These are phyloP conservation scores for Rutstroemia sp. DNA, from an alignment of 2,329 filamentous ascomycete species.

Conservation along the genomic window DNA sequence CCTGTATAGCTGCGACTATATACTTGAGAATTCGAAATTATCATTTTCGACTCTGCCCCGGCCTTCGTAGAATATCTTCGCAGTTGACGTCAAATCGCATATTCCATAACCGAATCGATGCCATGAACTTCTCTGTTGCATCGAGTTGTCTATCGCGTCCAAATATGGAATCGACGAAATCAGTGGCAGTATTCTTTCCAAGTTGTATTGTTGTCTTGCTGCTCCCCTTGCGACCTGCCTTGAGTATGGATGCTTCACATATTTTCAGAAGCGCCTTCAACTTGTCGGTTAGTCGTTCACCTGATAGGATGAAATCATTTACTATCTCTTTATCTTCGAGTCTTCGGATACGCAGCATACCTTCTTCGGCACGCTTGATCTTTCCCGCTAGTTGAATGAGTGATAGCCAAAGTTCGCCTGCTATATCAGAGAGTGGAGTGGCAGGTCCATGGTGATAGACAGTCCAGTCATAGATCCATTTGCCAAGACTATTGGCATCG, in stretches of 20 bases:
- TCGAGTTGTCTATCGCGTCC: too few species aligned
- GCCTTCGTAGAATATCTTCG: conserved; percentile 70
- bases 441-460: too few species aligned
- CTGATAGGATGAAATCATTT: conserved; percentile 83
- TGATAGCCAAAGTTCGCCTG: conserved; percentile 90
- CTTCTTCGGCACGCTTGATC: conserved; percentile 83
- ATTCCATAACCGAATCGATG: too few species aligned
- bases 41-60: too few species aligned
- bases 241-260: conserved; percentile 94
- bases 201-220: conserved; percentile 59
- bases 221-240: conserved; percentile 79
- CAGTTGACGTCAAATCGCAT: conserved; percentile 97
- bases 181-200: too few species aligned
- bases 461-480: too few species aligned
- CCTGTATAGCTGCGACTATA: too few species aligned
- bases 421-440: too few species aligned
- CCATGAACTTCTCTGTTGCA: too few species aligned
- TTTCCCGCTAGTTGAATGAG: conserved; percentile 92
- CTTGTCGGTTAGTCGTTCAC: conserved; percentile 77
- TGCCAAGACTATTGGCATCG: conserved; percentile 93
- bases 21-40: too few species aligned
- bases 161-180: too few species aligned
- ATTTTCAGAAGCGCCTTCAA: conserved; percentile 81
- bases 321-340: conserved; percentile 71
- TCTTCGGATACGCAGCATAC: conserved; percentile 62